These are phyloP conservation scores for Fusarium succisae DNA, from an alignment of 2,329 filamentous ascomycete genomes.

Conservation along the genomic window DNA sequence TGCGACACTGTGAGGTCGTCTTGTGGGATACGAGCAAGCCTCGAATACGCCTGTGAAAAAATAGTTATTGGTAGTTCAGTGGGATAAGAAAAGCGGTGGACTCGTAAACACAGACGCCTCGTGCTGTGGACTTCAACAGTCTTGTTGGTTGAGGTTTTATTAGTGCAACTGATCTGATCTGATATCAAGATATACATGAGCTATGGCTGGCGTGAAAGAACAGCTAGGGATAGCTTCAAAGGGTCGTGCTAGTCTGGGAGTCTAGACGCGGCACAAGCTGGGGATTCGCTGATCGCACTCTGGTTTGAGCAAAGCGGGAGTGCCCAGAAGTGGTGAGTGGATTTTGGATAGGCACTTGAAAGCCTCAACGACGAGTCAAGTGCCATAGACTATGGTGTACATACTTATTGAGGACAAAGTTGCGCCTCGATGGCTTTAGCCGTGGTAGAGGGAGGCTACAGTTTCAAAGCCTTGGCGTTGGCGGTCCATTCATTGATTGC, in stretches of 20 bases:
- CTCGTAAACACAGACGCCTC: conserved; percentile 34
- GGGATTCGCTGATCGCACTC: conserved; percentile 13
- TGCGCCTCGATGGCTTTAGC: conserved; percentile 8
- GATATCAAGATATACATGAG: neutral
- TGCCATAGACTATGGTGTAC: conserved; percentile 18
- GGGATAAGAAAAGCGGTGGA: neutral
- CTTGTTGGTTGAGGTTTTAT: conserved; percentile 2
- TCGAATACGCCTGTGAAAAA: neutral
- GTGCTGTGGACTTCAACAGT: conserved; percentile 6
- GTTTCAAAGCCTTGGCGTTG: conserved; percentile 6
- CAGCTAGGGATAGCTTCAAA: neutral
- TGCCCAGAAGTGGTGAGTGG: conserved; percentile 8
- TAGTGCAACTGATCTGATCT: neutral
- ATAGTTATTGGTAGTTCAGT: neutral
- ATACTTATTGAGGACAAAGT: neutral
- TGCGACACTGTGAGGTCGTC: neutral
- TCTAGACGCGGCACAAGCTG: conserved; percentile 17
- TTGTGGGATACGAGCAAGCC: neutral
- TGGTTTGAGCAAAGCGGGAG: conserved; percentile 5
- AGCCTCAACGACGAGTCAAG: conserved; percentile 15
- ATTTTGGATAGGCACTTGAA: conserved; percentile 9
- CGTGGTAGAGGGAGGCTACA: neutral
- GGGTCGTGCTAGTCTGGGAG: neutral
- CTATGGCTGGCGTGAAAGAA: neutral
- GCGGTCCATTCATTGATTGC: neutral